Base-by-base conservation (phyloP, 1,284 basidiomycete species). In the Pholiota adiposa region DNA sequence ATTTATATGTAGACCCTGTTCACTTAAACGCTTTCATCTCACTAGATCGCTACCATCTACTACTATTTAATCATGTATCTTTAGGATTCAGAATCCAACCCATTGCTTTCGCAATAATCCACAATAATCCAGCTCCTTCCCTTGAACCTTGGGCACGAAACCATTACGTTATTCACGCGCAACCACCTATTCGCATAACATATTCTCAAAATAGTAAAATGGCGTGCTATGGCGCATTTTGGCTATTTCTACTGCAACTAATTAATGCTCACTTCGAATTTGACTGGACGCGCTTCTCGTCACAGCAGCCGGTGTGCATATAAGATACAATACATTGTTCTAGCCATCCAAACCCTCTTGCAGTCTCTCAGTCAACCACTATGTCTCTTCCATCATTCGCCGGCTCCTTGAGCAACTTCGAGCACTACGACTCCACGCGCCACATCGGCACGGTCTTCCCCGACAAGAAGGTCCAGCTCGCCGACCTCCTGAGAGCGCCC, bases 371-470 rank as follows among this genome's bases (percentile, higher is more conserved):
- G 23, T 51, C 14, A 4, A 40, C 33, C 23, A 27, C 44, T 18
- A 63, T 64, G 63, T 51, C 57, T 43, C 29, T 58, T 44, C 57
- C 57, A 33, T 60, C 60, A 55, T 67, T 59, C 56, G 59, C 60
- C 56, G 66, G 61, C 46, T 72, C 62, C 61, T 66, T 50, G 68
- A 68, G 36, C 70, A 70, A 58, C 65, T 75, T 53, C 46, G 64
- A 67, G 19, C 67, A 68, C 25, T 69, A 69, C 51, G 71, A 74
- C 50, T 66, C 65, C 5, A 75, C 74, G 3, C 66, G 72, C 16
- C 70, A 73, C 57, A 73, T 75, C 16, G 75, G 75, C 14, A 77
- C 75, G 4, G 65, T 71, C n/a, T 77, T 77, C 59, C 62, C 70
- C 3, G 60, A 71, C 61, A 65, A 67, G 52, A 64, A 69, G 23